phyloP scores from a whole-genome alignment of 2,329 filamentous ascomycete species.

The Bipolaris zeicola region DNA sequence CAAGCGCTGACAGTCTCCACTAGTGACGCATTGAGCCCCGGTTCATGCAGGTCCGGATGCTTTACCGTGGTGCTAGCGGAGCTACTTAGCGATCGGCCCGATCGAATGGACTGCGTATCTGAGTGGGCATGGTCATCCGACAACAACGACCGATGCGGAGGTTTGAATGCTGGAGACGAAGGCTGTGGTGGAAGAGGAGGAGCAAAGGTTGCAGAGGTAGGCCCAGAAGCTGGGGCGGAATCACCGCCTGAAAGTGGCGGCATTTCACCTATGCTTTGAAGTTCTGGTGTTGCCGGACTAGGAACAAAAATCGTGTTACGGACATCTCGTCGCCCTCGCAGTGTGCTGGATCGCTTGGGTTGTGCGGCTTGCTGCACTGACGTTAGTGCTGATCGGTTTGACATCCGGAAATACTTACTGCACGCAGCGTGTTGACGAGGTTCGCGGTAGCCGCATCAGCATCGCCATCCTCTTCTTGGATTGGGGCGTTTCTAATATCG shows the following conservation, averaged over 20 bases:
- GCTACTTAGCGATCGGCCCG: constrained; percentile 76
- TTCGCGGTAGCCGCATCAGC: constrained; percentile 75
- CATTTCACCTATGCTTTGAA: constrained; percentile 45
- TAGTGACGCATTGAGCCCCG: constrained; percentile 84
- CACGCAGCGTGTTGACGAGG: constrained; percentile 73
- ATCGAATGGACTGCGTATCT: constrained; percentile 90
- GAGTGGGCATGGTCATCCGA: constrained; percentile 66
- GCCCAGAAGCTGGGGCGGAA: constrained; percentile 16
- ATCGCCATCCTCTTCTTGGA: constrained; percentile 76
- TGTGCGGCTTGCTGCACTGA: constrained; percentile 62
- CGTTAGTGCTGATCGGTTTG: constrained; percentile 21
- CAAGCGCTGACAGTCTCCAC: constrained; percentile 89
- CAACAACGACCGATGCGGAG: constrained; percentile 42
- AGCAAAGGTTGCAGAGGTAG: constrained; percentile 26
- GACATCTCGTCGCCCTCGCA: constrained; percentile 87
- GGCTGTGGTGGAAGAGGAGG: constrained; percentile 38
- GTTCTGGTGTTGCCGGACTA: constrained; percentile 45
- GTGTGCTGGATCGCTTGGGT: constrained; percentile 65
- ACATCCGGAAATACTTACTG: constrained; percentile 45
- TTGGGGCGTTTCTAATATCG: constrained; percentile 77
- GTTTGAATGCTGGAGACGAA: constrained; percentile 44
- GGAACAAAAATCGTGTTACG: constrained; percentile 88
- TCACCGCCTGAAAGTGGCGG: constrained; percentile 37
- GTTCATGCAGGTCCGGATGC: constrained; percentile 79
- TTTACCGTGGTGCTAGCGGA: constrained; percentile 66